phyloP scores from a whole-genome alignment of 2,329 filamentous ascomycete genomes.

The Polychaeton citri region DNA sequence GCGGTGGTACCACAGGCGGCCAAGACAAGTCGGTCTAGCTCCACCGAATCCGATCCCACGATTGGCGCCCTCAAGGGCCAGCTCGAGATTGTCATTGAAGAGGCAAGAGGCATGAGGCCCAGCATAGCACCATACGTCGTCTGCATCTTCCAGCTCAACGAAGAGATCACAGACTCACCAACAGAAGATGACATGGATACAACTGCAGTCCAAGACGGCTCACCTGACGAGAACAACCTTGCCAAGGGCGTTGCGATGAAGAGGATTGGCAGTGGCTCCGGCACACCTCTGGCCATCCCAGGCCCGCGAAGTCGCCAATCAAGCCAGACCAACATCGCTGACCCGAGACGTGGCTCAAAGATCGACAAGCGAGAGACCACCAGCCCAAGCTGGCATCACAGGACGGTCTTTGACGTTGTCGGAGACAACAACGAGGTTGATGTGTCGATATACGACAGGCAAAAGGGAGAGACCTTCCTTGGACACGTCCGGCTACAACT shows the following conservation, averaged over 20 bases:
- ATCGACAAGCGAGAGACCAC: constrained; percentile 53
- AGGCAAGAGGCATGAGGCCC: constrained; percentile 68
- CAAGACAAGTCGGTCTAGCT: constrained; percentile 21
- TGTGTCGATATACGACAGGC: constrained; percentile 83
- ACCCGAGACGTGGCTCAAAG: constrained; percentile 34
- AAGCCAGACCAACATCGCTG: constrained; percentile 76
- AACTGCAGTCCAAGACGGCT: constrained; percentile 13
- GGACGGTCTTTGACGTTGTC: constrained; percentile 89
- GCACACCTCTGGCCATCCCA: constrained; percentile 81
- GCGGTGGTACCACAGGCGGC: constrained; percentile 23
- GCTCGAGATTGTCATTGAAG: constrained; percentile 74
- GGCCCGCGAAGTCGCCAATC: constrained; percentile 86
- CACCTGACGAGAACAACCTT: constrained; percentile 40
- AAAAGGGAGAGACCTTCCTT: constrained; percentile 75
- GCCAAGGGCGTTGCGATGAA: constrained; percentile 37
- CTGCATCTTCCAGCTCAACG: constrained; percentile 90
- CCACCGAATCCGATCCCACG: constrained; percentile 32
- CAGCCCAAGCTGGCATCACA: constrained; percentile 88
- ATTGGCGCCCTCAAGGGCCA: constrained; percentile 70
- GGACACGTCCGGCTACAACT: constrained; percentile 78
- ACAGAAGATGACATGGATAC: constrained; percentile 42
- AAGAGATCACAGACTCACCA: constrained; percentile 84
- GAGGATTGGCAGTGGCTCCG: constrained; percentile 61
- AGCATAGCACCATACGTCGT: constrained; percentile 90
- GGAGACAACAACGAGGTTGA: constrained; percentile 82